A percentile compares a stretch with the other conserved stretches of the same genome.
These are phyloP conservation scores for Omphalea diandra DNA, from an alignment of 441 rosid genomes.

Conservation along the genomic window DNA sequence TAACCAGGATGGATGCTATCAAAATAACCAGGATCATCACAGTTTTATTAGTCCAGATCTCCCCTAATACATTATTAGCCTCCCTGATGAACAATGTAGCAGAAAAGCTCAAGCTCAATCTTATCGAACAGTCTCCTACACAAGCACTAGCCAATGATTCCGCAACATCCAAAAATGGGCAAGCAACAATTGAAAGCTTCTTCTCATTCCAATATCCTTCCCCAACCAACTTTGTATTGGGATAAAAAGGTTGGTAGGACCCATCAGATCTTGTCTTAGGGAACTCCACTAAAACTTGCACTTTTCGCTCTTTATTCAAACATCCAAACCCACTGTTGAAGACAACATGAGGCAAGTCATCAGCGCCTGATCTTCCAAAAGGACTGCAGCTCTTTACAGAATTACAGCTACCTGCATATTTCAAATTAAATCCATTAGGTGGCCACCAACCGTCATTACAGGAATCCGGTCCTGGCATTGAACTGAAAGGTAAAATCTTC, in stretches of 20 bases:
- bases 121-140: slow-evolving; percentile 38
- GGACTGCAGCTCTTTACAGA: slow-evolving; percentile 31
- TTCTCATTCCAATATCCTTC: slow-evolving; percentile 42
- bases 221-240: slow-evolving; percentile 28
- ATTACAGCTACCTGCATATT: slow-evolving; percentile 26
- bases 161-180: slow-evolving; percentile 20
- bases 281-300: slow-evolving; percentile 32
- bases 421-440: slow-evolving; percentile 19
- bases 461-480: slow-evolving; percentile 13
- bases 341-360: slow-evolving; percentile 24
- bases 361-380: too few relatives aligned
- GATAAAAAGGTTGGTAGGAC: slow-evolving; percentile 22
- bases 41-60: slow-evolving; percentile 29
- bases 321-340: slow-evolving; percentile 23
- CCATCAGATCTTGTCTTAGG: neutral
- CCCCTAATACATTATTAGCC: slow-evolving; percentile 23
- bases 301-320: slow-evolving; percentile 19
- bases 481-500: slow-evolving; percentile 17
- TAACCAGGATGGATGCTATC: too few relatives aligned
- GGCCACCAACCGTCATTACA: slow-evolving; percentile 23
- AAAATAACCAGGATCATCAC: slow-evolving; percentile 33
- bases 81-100: slow-evolving; percentile 31
- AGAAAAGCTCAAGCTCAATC: slow-evolving; percentile 31
- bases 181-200: slow-evolving; percentile 27
- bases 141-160: slow-evolving; percentile 30